Percentiles rank a stretch among this genome's conserved stretches.
These are phyloP conservation scores for Euryodendron excelsum DNA, from an alignment of 148 eudicot species.

Conservation along the genomic window DNA sequence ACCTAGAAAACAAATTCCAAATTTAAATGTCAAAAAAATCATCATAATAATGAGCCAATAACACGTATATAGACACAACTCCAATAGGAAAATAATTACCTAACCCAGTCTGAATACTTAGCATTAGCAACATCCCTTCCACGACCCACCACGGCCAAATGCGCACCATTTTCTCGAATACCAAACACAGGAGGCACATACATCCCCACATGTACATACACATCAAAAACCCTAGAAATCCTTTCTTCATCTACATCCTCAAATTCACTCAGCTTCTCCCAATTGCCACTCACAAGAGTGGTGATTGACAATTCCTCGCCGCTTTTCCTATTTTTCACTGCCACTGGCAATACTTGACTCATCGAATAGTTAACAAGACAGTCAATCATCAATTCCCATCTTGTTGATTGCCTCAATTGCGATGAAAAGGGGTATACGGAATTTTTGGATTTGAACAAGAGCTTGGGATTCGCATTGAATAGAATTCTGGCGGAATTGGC, in stretches of 20 bases:
- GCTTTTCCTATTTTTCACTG: slow-evolving; percentile 33
- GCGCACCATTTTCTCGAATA: slow-evolving; percentile 48
- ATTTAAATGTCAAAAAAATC: neutral
- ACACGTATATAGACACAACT: neutral
- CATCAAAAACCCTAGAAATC: slow-evolving; percentile 61
- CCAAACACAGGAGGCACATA: slow-evolving; percentile 75
- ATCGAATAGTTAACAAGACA: slow-evolving; percentile 46
- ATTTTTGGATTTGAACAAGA: slow-evolving; percentile 40
- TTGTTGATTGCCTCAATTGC: neutral
- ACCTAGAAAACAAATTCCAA: slow-evolving; percentile 29
- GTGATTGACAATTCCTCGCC: slow-evolving; percentile 75
- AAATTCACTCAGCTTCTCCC: slow-evolving; percentile 30
- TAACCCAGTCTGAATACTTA: slow-evolving; percentile 91
- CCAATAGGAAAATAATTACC: slow-evolving; percentile 37
- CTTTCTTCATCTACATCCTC: slow-evolving; percentile 34
- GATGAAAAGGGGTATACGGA: slow-evolving; percentile 1
- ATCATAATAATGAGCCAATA: neutral
- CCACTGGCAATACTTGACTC: slow-evolving; percentile 43
- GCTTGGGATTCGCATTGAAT: slow-evolving; percentile 39
- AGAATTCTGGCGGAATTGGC: slow-evolving; percentile 59
- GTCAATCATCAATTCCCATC: slow-evolving; percentile 41
- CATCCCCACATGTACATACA: slow-evolving; percentile 65
- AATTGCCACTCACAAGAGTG: slow-evolving; percentile 62
- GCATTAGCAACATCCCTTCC: slow-evolving; percentile 74
- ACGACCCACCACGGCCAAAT: slow-evolving; percentile 72